These are phyloP conservation scores for Jimgerdemannia lactiflua DNA, from an alignment of 192 early-diverging fungal genomes.

Conservation along the genomic window DNA sequence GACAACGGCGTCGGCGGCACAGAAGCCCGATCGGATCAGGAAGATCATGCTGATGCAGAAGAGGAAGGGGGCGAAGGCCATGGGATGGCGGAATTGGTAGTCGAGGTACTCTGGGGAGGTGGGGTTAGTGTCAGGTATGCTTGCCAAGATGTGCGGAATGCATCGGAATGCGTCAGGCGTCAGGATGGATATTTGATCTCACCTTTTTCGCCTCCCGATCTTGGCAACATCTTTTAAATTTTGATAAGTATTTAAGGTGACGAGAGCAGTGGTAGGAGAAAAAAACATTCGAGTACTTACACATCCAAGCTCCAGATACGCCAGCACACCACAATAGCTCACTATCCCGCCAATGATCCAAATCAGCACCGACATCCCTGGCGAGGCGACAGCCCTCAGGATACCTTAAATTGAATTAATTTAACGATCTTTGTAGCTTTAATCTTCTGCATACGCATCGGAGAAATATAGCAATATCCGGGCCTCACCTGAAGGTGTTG, in stretches of 20 bases:
- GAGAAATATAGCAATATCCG: too few species aligned
- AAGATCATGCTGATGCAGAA: conserved; percentile 50
- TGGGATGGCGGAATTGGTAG: conserved; percentile 38
- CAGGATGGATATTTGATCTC: conserved; percentile 18
- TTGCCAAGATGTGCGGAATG: background rate
- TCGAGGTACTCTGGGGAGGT: background rate
- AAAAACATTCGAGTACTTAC: conserved; percentile 7
- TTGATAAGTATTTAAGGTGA: background rate
- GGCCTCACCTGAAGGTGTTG: conserved; percentile 55
- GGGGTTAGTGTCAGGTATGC: background rate
- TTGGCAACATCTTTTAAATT: conserved; percentile 19
- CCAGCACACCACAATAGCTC: conserved; percentile 18
- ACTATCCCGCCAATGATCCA: conserved; percentile 49
- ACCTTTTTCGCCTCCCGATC: conserved; percentile 32
- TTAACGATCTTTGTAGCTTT: background rate
- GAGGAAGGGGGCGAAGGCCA: conserved; percentile 45
- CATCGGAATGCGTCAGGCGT: background rate
- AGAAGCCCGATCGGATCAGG: conserved; percentile 49
- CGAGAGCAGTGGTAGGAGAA: background rate
- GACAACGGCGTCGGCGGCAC: conserved; percentile 47
- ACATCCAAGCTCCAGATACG: conserved; percentile 28
- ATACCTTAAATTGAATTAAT: background rate
- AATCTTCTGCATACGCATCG: too few species aligned
- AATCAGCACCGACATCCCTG: conserved; percentile 67
- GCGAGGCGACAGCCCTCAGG: background rate